Percentiles rank a stretch among this genome's conserved stretches.
These are phyloP conservation scores for Parathielavia appendiculata DNA, from an alignment of 495 filamentous ascomycete species.

Conservation along the genomic window DNA sequence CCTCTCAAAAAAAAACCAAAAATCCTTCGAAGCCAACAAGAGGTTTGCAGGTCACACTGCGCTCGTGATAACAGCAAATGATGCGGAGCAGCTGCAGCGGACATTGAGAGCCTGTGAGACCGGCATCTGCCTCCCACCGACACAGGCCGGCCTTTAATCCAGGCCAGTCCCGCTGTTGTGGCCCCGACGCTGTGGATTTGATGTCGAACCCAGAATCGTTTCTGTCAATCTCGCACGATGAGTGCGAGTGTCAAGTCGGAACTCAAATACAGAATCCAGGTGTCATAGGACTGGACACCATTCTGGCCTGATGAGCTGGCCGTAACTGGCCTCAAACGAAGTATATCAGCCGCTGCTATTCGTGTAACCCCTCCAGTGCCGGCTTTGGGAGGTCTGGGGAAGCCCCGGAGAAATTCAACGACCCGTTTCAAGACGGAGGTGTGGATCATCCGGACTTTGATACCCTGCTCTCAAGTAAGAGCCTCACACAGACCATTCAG, in stretches of 20 bases:
- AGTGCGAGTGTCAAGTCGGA: no score
- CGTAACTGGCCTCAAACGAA: neutral
- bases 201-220: neutral
- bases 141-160: neutral
- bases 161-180: slow-evolving; percentile 6
- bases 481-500: no score
- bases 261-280: no score
- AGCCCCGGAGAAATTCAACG: neutral
- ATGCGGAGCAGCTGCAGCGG: neutral
- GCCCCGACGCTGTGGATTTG: neutral
- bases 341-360: neutral
- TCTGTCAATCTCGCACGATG: neutral
- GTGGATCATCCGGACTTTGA: no score
- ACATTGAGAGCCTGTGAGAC: neutral
- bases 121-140: no score
- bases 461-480: no score
- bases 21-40: no score
- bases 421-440: no score
- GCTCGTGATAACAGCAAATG: no score
- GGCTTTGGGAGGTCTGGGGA: neutral
- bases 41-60: no score
- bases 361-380: neutral
- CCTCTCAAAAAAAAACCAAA: no score
- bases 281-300: no score
- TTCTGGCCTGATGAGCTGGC: neutral